Evolutionary conservation across 169 alveolate species (phyloP), one percentile per base, ranked within the genome.

Genomic region (Cryptosporidium sp.): DNA sequence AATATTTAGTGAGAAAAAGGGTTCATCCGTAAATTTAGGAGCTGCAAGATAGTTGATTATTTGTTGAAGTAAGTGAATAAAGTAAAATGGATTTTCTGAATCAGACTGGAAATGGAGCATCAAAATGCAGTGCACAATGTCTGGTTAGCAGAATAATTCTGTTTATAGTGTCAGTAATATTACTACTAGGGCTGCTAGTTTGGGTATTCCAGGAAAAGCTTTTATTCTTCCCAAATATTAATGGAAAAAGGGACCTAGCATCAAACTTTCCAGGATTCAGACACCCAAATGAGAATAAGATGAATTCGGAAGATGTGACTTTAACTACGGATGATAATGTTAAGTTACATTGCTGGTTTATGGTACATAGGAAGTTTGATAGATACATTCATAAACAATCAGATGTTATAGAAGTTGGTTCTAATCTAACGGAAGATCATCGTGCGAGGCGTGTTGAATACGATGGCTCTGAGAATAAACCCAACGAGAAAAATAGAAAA

Each of bases 311-410:
- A 69, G 95, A 94, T 35, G 91, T 94, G 9, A 50, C 62, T 8
- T 80, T 94, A 35, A 71, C 50, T 67, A 93, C 97, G 14, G 73
- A 74, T 21, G 97, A 94, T 62, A 68, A 92, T 31, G 33, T 93
- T 18, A 92, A 45, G 61, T 68, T 96, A 50, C 86, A 70, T 18
- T 96, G 97, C 41, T 96, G 98, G 97, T 84, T 96, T 45, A 93
- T 96, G 43, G 75, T 71, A 69, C 86, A 92, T 61, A 70, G 74
- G 29, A 39, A 91, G 68, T 85, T 91, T 5, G 29, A 58, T 33
- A 84, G 70, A 16, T 75, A 85, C 55, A 3, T 31, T 10, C 58
- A 37, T 8, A 31, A 3, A 3, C 16, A 37, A 7, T 74, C 52
- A 6, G 41, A 16, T 21, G 0, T 9, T 14, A 70, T 50, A 21